Percentiles rank a stretch among this genome's conserved stretches.
These are phyloP conservation scores for Aureobasidium sp. DNA, from an alignment of 2,329 filamentous ascomycete species.

Conservation along the genomic window DNA sequence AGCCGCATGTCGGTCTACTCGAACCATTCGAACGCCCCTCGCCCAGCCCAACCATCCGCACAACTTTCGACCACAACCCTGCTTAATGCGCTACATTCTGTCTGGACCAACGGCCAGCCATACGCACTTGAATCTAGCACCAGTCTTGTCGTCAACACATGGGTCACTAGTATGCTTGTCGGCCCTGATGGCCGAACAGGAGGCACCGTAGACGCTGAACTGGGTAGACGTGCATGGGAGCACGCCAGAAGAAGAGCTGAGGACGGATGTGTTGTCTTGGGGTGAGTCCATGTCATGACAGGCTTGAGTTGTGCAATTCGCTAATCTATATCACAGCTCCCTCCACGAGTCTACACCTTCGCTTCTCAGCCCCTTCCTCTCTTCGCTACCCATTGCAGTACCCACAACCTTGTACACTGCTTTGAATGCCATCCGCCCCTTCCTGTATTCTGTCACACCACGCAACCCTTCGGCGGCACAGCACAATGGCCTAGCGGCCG, in stretches of 20 bases:
- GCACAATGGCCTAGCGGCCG: slow-evolving; percentile 71
- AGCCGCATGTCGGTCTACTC: slow-evolving; percentile 56
- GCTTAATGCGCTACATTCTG: slow-evolving; percentile 83
- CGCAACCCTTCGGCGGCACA: slow-evolving; percentile 78
- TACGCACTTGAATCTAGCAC: slow-evolving; percentile 83
- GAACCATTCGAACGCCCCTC: slow-evolving; percentile 48
- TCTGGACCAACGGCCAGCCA: slow-evolving; percentile 73
- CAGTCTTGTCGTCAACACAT: slow-evolving; percentile 90
- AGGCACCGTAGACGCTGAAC: slow-evolving; percentile 69
- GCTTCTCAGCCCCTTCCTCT: slow-evolving; percentile 70
- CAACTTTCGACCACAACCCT: slow-evolving; percentile 91
- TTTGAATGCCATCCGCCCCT: slow-evolving; percentile 73
- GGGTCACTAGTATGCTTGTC: slow-evolving; percentile 70
- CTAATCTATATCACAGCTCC: slow-evolving; percentile 48
- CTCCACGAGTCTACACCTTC: slow-evolving; percentile 85
- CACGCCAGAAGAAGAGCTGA: slow-evolving; percentile 90
- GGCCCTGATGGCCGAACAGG: slow-evolving; percentile 61
- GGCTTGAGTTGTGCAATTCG: background rate
- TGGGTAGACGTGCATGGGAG: slow-evolving; percentile 85
- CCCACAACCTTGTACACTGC: slow-evolving; percentile 69
- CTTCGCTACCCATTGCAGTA: slow-evolving; percentile 69
- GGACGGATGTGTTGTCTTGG: slow-evolving; percentile 85
- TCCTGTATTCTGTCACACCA: slow-evolving; percentile 79
- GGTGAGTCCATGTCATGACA: slow-evolving; percentile 46
- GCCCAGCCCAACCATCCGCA: slow-evolving; percentile 55